These are phyloP conservation scores for Psilocybe mexicana DNA, from an alignment of 1,284 basidiomycete species.

Conservation along the genomic window DNA sequence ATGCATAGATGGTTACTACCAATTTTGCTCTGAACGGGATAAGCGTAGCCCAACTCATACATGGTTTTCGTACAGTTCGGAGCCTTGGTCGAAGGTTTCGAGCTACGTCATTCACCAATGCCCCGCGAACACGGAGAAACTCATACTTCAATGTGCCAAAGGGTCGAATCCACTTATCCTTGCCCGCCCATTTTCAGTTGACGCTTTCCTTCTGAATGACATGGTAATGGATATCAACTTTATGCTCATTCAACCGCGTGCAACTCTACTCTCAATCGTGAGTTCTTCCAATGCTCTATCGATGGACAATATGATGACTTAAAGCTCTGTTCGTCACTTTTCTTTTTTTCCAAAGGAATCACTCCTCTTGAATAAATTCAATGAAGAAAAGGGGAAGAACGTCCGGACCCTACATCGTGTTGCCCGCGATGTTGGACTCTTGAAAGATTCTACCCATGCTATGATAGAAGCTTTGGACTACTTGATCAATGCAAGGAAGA, in stretches of 20 bases:
- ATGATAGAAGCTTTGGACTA: not conserved
- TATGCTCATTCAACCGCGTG: not conserved
- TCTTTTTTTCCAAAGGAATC: not conserved
- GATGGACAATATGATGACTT: not conserved
- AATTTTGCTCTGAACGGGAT: not conserved
- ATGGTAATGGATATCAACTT: not conserved
- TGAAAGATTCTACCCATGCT: not conserved
- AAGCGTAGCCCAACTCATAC: not conserved
- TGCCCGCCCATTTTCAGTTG: constrained; percentile 7
- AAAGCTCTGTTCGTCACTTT: not conserved
- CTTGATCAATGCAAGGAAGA: not conserved
- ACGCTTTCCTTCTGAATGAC: constrained; percentile 7
- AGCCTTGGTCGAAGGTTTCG: not conserved
- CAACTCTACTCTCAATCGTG: not conserved
- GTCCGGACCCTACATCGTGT: not conserved
- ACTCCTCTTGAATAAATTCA: not conserved
- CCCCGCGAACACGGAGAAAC: not conserved
- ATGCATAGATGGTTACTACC: constrained; percentile 3
- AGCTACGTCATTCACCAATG: constrained; percentile 4
- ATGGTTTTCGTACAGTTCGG: constrained; percentile 9
- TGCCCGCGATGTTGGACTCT: not conserved
- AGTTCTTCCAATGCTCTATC: not conserved
- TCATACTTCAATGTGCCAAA: constrained; percentile 1
- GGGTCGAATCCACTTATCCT: not conserved
- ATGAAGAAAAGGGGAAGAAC: not conserved